phyloP scores from a whole-genome alignment of 768 basidiomycete species.

The Kwoniella europaea region DNA sequence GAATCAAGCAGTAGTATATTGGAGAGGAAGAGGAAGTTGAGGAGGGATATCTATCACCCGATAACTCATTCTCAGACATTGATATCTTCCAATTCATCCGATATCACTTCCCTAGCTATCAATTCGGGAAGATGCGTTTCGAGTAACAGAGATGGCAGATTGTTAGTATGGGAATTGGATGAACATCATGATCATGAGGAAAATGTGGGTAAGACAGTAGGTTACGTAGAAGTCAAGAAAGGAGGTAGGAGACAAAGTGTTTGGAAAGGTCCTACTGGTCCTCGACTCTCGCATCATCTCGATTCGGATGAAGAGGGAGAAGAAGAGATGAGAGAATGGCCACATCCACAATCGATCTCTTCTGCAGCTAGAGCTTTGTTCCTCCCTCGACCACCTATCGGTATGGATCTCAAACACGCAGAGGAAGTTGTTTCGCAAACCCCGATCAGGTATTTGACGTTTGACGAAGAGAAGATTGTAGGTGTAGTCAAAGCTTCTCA shows the following conservation, averaged over 20 bases:
- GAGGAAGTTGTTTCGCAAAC: slow-evolving; percentile 6
- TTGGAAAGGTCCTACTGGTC: slow-evolving; percentile 37
- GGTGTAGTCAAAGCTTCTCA: slow-evolving; percentile 40
- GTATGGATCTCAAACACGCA: background rate
- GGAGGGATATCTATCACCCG: background rate
- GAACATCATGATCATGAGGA: slow-evolving; percentile 28
- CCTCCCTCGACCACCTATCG: slow-evolving; percentile 38
- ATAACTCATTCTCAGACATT: slow-evolving; percentile 54
- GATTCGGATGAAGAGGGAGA: slow-evolving; percentile 9
- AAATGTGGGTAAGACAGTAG: slow-evolving; percentile 35
- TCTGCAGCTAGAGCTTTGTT: slow-evolving; percentile 50
- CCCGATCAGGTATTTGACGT: slow-evolving; percentile 45
- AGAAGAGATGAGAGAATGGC: slow-evolving; percentile 18
- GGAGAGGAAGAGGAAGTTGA: too few relatives aligned
- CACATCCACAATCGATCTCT: slow-evolving; percentile 54
- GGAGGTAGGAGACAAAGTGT: slow-evolving; percentile 29
- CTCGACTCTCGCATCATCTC: background rate
- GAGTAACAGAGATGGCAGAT: slow-evolving; percentile 49
- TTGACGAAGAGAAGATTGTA: slow-evolving; percentile 58
- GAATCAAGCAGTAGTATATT: too few relatives aligned
- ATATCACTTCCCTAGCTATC: slow-evolving; percentile 51
- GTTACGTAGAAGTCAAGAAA: slow-evolving; percentile 49
- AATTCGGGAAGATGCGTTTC: slow-evolving; percentile 50
- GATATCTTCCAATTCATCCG: slow-evolving; percentile 43
- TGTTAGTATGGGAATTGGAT: slow-evolving; percentile 56